Percentiles rank a stretch among this genome's conserved stretches.
phyloP scores from a whole-genome alignment of 495 filamentous ascomycete species.

The Copromyces sp. region DNA sequence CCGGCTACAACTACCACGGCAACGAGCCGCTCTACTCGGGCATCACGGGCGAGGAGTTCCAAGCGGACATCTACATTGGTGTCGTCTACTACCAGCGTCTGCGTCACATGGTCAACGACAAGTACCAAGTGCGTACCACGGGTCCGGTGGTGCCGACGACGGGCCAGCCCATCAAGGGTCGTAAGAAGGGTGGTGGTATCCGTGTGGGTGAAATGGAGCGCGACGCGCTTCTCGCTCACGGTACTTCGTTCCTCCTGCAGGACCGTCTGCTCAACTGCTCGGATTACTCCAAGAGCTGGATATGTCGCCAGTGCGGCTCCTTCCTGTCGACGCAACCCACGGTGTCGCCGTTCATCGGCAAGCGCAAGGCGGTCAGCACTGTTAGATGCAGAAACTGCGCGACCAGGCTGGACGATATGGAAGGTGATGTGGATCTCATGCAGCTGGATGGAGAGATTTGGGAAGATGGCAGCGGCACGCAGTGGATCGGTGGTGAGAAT shows the following conservation, averaged over 20 bases:
- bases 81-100: constrained; percentile 96
- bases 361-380: constrained; percentile 39
- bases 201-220: constrained; percentile 99
- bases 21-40: constrained; percentile 98
- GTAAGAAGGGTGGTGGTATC: constrained; percentile 93
- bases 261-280: constrained; percentile 95
- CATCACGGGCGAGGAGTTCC: constrained; percentile 88
- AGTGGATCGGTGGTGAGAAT: constrained; percentile 79
- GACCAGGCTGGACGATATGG: constrained; percentile 40
- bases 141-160: constrained; percentile 81
- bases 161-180: constrained; percentile 93
- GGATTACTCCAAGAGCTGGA: constrained; percentile 77
- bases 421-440: constrained; percentile 42
- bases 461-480: constrained; percentile 78
- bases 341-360: constrained; percentile 57
- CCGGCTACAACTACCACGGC: constrained; percentile 95
- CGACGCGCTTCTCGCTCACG: constrained; percentile 88
- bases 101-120: constrained; percentile 99
- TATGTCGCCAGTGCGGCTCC: constrained; percentile 77
- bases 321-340: constrained; percentile 77
- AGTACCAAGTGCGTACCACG: constrained; percentile 96
- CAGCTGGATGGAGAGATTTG: constrained; percentile 63
- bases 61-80: constrained; percentile 92
- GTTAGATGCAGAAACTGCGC: constrained; percentile 84
- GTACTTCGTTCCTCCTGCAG: constrained; percentile 86